Evolutionary conservation across 169 alveolate genomes (phyloP).

Genomic region (Plasmodium ovale): DNA sequence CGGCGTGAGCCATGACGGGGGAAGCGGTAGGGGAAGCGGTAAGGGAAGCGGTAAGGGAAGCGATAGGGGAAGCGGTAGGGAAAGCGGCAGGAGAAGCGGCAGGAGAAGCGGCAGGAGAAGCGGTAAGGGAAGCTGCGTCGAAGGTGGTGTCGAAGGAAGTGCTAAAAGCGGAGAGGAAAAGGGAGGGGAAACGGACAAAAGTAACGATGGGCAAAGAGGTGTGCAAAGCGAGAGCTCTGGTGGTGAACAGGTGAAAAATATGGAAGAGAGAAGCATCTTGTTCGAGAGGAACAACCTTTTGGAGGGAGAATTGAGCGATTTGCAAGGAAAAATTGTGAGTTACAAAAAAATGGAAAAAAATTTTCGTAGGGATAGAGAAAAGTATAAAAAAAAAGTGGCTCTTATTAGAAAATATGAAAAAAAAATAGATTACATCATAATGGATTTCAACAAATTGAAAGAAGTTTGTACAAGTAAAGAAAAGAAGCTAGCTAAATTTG

Average conservation of each 20-base stretch:
- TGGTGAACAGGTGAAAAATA: background rate
- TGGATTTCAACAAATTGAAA: conserved; percentile 46
- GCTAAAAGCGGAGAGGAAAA: background rate
- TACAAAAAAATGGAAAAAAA: conserved; percentile 56
- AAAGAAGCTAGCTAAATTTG: conserved; percentile 42
- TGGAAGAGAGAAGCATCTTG: background rate
- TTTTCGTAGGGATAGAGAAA: conserved; percentile 21
- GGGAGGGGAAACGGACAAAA: background rate
- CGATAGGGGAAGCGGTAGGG: background rate
- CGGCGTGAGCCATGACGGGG: background rate
- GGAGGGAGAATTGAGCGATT: conserved; percentile 22
- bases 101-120: background rate
- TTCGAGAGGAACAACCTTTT: conserved; percentile 9
- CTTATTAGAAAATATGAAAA: conserved; percentile 52
- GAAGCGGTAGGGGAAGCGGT: background rate
- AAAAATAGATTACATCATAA: conserved; percentile 53
- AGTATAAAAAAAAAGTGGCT: conserved; percentile 47
- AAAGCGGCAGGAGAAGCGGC: background rate
- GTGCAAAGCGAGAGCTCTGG: background rate
- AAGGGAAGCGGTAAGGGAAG: background rate
- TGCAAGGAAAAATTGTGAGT: conserved; percentile 34
- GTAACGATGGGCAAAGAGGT: background rate
- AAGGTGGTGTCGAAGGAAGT: background rate
- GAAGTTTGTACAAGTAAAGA: conserved; percentile 34
- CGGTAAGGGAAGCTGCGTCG: background rate